Conservation (phyloP, 371 early-diverging fungal genomes). For the Neoconidiobolus thromboides region DNA sequence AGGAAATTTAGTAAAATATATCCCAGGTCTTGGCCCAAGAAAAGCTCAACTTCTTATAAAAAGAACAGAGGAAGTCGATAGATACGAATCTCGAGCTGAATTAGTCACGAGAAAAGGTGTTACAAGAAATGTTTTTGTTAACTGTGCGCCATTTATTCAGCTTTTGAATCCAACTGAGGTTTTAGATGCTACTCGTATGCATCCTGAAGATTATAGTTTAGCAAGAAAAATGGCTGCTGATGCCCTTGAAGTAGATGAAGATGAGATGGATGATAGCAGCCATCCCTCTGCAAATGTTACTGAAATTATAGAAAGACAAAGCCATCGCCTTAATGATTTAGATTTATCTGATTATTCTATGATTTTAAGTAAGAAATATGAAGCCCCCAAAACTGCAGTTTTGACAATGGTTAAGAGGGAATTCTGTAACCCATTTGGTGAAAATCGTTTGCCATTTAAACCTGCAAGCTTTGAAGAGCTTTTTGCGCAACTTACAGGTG, state of each 20-base stretch:
- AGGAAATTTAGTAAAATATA: conserved; percentile 59
- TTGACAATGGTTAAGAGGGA: conserved; percentile 76
- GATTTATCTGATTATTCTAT: conserved; percentile 79
- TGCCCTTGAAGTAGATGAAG: conserved; percentile 84
- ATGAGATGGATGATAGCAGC: conserved; percentile 20
- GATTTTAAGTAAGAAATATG: conserved; percentile 47
- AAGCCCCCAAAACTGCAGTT: conserved; percentile 55
- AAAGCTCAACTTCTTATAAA: conserved; percentile 60
- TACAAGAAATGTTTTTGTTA: conserved; percentile 68
- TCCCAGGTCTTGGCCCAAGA: conserved; percentile 87
- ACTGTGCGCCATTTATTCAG: conserved; percentile 80
- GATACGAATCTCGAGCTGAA: conserved; percentile 28
- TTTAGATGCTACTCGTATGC: conserved; percentile 88
- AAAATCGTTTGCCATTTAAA: conserved; percentile 44
- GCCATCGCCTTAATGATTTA: conserved; percentile 60
- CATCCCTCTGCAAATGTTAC: conserved; percentile 47
- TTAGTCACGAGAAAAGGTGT: conserved; percentile 44
- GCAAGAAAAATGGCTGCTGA: conserved; percentile 96
- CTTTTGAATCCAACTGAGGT: conserved; percentile 47
- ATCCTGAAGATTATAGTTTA: conserved; percentile 85
- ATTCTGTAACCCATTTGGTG: conserved; percentile 62
- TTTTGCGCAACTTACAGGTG: conserved; percentile 79
- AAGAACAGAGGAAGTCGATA: conserved; percentile 13
- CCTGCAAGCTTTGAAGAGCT: conserved; percentile 38
- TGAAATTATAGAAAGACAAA: conserved; percentile 53